Conservation (phyloP, 208 protist genomes). For the Trypanosoma scelopori region DNA sequence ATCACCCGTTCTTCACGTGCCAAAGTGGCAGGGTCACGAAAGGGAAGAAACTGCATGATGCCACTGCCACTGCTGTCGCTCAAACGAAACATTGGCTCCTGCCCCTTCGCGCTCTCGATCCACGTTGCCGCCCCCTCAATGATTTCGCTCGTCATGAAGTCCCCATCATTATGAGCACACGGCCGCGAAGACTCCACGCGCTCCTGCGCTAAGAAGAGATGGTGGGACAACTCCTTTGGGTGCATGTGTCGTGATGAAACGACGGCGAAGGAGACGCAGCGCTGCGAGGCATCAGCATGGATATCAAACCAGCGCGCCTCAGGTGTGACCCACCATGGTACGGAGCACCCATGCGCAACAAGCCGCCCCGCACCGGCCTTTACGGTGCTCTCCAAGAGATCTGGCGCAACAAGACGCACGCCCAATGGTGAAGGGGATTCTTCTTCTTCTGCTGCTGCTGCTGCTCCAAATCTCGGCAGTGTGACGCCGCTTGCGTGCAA, state of each 20-base stretch:
- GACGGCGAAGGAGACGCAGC: constrained; percentile 65
- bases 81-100: constrained; percentile 1
- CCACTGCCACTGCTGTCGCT: neutral
- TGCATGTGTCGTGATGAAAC: constrained; percentile 54
- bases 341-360: constrained; percentile 42
- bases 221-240: constrained; percentile 50
- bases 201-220: constrained; percentile 53
- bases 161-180: constrained; percentile 14
- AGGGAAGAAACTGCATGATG: constrained; percentile 40
- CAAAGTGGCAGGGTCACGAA: constrained; percentile 51
- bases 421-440: constrained; percentile 16
- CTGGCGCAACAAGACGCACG: constrained; percentile 53
- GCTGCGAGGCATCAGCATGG: constrained; percentile 7
- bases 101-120: neutral
- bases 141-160: constrained; percentile 24
- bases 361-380: constrained; percentile 64
- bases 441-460: too few relatives aligned
- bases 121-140: constrained; percentile 21
- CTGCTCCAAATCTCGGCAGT: neutral
- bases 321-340: constrained; percentile 77
- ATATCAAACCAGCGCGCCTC: constrained; percentile 45
- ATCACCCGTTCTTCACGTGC: constrained; percentile 40
- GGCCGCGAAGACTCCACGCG: neutral
- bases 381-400: constrained; percentile 45
- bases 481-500: constrained; percentile 50